A percentile compares a stretch with the other conserved stretches of the same genome.
phyloP scores from a whole-genome alignment of 2,329 filamentous ascomycete species.

The Paecilomyces variotii region DNA sequence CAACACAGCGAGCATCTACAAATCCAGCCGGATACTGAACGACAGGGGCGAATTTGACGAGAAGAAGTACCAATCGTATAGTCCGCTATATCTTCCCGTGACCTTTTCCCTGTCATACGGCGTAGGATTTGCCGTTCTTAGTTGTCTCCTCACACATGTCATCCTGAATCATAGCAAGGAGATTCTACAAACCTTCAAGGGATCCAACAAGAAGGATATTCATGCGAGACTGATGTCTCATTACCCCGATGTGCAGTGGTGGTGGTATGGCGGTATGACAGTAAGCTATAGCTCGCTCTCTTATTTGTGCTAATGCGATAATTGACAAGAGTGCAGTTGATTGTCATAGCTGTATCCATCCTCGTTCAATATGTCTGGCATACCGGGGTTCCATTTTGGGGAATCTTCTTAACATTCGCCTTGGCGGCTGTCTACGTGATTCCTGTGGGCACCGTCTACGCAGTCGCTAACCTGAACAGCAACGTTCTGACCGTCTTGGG shows the following conservation, averaged over 20 bases:
- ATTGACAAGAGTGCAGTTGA: slow-evolving; percentile 18
- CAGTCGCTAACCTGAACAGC: slow-evolving; percentile 32
- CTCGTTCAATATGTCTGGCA: slow-evolving; percentile 16
- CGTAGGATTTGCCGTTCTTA: slow-evolving; percentile 55
- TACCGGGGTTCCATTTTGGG: slow-evolving; percentile 33
- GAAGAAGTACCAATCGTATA: slow-evolving; percentile 52
- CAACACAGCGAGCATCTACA: slow-evolving; percentile 46
- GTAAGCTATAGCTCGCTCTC: slow-evolving; percentile 4
- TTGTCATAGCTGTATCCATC: slow-evolving; percentile 29
- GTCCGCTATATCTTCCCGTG: slow-evolving; percentile 52
- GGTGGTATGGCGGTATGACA: slow-evolving; percentile 30
- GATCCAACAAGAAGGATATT: slow-evolving; percentile 26
- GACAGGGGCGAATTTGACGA: slow-evolving; percentile 46
- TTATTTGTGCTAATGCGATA: not conserved
- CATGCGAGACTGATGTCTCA: slow-evolving; percentile 28
- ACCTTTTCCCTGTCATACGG: slow-evolving; percentile 47
- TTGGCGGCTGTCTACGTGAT: slow-evolving; percentile 34
- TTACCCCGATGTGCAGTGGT: slow-evolving; percentile 29
- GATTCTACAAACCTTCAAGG: slow-evolving; percentile 11
- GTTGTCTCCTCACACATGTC: slow-evolving; percentile 32
- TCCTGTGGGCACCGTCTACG: slow-evolving; percentile 34
- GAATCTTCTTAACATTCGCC: slow-evolving; percentile 29
- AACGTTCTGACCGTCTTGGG: slow-evolving; percentile 34
- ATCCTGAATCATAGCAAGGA: slow-evolving; percentile 15
- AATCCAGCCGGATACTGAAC: slow-evolving; percentile 50